Evolutionary conservation across 1,139 yeast species (phyloP), one percentile per base, ranked within the genome.

Genomic region (Sugiyamaella grinbergsii): DNA sequence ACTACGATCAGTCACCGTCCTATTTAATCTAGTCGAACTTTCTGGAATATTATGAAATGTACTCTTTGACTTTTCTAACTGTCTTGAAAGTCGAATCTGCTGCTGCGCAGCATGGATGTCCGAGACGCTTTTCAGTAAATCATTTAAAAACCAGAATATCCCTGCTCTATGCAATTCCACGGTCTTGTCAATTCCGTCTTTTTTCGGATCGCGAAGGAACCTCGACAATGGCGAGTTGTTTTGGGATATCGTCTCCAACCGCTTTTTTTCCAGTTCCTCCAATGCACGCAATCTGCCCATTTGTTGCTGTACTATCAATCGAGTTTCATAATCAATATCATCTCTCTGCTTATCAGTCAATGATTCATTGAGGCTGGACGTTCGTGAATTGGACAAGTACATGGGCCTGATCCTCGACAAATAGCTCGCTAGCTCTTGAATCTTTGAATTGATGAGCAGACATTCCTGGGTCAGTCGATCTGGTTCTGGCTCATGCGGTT

Each of bases 311-410:
- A 73, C 56, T 32, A 69, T 63, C 45, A 61, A 55, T 23, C 68
- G 61, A 13, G 72, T 67, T 48, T 71, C 73, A 53, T 68, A 70
- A 58, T 73, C 77, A 40, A 73, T 67, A 22, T 71, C 73, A 53
- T 72, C 75, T 23, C 72, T 60, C 47, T 73, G 72, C 34, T 63
- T 60, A 34, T 71, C 75, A 5, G 71, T 66, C 55, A 72, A 48
- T 7, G 58, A 41, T 8, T 54, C 58, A 28, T 52, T 43, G 18
- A 42, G 52, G 6, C 56, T 48, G 5, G 58, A 37, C 0, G 59
- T 52, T 20, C 51, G 53, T 2, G 55, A 45, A 11, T 54, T 50
- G 45, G 69, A 66, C 28, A 70, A 58, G 51, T 70, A 70, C 36
- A 65, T 54, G 1, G 69, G 68, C 11, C 71, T 58, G 11, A 69